These are phyloP conservation scores for Pharus latifolius DNA, from an alignment of 176 grass and related monocot genomes.

Conservation along the genomic window DNA sequence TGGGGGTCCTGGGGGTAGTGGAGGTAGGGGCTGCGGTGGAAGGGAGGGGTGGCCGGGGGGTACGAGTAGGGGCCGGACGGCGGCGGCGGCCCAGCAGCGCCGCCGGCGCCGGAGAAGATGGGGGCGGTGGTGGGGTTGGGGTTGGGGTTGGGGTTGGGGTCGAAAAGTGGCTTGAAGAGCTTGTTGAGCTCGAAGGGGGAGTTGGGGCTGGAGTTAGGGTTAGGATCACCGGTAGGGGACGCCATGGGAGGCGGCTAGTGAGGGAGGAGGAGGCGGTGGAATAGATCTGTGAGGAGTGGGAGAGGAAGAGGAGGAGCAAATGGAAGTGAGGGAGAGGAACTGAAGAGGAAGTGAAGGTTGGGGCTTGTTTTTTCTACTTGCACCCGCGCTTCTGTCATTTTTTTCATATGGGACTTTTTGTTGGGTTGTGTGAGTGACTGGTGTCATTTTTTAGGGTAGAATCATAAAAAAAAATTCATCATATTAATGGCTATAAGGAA, in stretches of 20 bases:
- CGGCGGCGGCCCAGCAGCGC: slow-evolving; percentile 23
- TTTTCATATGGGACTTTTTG: neutral
- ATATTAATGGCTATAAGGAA: neutral
- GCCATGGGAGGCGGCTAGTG: slow-evolving; percentile 48
- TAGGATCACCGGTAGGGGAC: slow-evolving; percentile 68
- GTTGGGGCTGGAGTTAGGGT: slow-evolving; percentile 18
- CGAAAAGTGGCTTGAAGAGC: slow-evolving; percentile 53
- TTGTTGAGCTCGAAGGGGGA: slow-evolving; percentile 48
- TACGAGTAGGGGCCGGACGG: slow-evolving; percentile 59
- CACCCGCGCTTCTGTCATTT: neutral
- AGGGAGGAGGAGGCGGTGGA: slow-evolving; percentile 23
- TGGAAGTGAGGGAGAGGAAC: slow-evolving; percentile 22
- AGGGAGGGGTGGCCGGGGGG: slow-evolving; percentile 57
- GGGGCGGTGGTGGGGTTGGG: slow-evolving; percentile 8
- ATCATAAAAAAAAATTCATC: no score
- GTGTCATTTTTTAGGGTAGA: no score
- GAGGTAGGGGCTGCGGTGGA: slow-evolving; percentile 58
- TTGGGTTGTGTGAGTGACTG: no score
- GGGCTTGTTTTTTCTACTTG: neutral
- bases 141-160: slow-evolving; percentile 22
- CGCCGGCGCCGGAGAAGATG: slow-evolving; percentile 25
- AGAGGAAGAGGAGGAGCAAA: neutral
- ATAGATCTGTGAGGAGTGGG: slow-evolving; percentile 16
- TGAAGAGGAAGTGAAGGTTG: neutral
- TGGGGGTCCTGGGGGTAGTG: slow-evolving; percentile 52